A percentile compares a stretch with the other conserved stretches of the same genome.
Evolutionary conservation across 2,329 filamentous ascomycete species (phyloP).

Genomic region (Fulvia fulva): DNA sequence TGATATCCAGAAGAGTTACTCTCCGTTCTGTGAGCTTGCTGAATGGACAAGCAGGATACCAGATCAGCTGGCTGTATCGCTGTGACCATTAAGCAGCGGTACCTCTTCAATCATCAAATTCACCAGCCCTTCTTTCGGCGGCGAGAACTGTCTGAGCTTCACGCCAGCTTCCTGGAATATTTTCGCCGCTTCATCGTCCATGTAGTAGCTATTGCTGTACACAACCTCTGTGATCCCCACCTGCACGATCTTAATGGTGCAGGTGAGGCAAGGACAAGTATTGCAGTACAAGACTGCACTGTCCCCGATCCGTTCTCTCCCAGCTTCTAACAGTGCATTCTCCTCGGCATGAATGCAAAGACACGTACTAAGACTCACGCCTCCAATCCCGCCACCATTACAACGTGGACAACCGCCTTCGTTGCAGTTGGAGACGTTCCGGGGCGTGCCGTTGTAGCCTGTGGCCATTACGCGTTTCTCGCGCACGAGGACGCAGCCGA

Average conservation of each 20-base stretch:
- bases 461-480: slow-evolving; percentile 87
- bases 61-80: too few relatives aligned
- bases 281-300: slow-evolving; percentile 66
- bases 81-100: slow-evolving; percentile 3
- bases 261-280: slow-evolving; percentile 88
- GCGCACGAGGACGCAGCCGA: slow-evolving; percentile 87
- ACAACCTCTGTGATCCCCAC: slow-evolving; percentile 95
- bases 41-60: too few relatives aligned
- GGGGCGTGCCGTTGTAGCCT: slow-evolving; percentile 96
- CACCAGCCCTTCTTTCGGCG: slow-evolving; percentile 42
- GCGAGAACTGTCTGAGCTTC: slow-evolving; percentile 78
- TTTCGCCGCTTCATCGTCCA: slow-evolving; percentile 74
- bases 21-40: too few relatives aligned
- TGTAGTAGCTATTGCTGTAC: slow-evolving; percentile 89
- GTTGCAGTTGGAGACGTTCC: slow-evolving; percentile 82
- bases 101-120: slow-evolving; percentile 15
- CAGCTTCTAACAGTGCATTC: slow-evolving; percentile 91
- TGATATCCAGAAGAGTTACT: too few relatives aligned
- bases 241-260: slow-evolving; percentile 97
- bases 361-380: slow-evolving; percentile 76
- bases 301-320: slow-evolving; percentile 80
- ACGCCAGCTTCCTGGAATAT: slow-evolving; percentile 84
- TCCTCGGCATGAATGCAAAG: slow-evolving; percentile 98
- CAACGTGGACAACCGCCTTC: slow-evolving; percentile 87
- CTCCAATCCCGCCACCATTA: slow-evolving; percentile 59